phyloP scores from a whole-genome alignment of 257 asterid species.

The Solanum piurae region DNA sequence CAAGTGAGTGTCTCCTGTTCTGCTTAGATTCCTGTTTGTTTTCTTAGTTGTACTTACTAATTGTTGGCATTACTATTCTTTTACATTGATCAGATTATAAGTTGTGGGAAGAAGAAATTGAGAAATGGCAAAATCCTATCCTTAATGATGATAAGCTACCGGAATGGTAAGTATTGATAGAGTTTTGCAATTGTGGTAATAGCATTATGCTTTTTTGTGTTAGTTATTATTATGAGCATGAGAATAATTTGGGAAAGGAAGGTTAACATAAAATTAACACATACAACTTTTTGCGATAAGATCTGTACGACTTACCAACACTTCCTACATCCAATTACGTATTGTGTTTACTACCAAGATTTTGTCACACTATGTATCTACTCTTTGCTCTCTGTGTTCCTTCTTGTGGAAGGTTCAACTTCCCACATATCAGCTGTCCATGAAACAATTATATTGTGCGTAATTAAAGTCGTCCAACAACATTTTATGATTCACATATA shows the following conservation, averaged over 20 bases:
- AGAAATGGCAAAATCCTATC: slow-evolving; percentile 93
- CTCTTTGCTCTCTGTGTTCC: neutral
- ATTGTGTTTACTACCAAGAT: neutral
- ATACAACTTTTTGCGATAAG: neutral
- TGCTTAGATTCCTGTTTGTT: neutral
- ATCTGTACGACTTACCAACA: neutral
- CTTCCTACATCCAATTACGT: neutral
- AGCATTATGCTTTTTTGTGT: neutral
- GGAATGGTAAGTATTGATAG: slow-evolving; percentile 59
- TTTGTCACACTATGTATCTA: neutral
- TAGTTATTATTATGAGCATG: neutral
- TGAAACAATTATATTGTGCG: neutral
- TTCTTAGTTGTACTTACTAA: neutral
- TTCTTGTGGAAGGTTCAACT: neutral
- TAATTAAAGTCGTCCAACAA: neutral
- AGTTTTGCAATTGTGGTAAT: neutral
- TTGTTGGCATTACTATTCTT: neutral
- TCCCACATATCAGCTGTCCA: neutral
- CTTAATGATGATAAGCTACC: slow-evolving; percentile 77
- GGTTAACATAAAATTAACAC: neutral
- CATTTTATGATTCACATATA: neutral
- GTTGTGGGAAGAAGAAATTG: slow-evolving; percentile 98
- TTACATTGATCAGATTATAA: slow-evolving; percentile 50
- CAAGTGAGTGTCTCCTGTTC: slow-evolving; percentile 47
- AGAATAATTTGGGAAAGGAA: neutral